Evolutionary conservation across 768 basidiomycete genomes (phyloP).

Genomic region (Steccherinum ochraceum): DNA sequence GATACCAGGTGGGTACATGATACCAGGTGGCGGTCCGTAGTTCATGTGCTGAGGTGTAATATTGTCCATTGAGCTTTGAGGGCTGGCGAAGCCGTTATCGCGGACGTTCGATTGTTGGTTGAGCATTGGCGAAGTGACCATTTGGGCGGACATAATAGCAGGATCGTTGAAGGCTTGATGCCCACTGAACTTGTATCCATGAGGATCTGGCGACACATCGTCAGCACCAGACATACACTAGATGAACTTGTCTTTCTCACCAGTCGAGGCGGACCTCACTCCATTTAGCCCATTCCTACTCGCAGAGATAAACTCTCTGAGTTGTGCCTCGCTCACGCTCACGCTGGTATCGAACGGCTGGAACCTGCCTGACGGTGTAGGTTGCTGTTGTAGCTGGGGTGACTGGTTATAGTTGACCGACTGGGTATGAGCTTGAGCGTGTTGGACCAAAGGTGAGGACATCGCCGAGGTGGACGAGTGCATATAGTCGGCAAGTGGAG

Average conservation of each 20-base stretch:
- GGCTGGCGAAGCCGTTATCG: conserved; percentile 14
- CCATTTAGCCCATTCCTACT: conserved; percentile 51
- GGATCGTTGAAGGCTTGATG: conserved; percentile 61
- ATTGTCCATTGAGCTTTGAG: conserved; percentile 8
- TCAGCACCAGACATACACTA: conserved; percentile 12
- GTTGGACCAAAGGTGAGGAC: conserved; percentile 43
- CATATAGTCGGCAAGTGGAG: conserved; percentile 34
- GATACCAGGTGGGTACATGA: conserved; percentile 37
- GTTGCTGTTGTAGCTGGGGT: conserved; percentile 25
- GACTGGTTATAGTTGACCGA: conserved; percentile 14
- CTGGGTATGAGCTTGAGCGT: conserved; percentile 35
- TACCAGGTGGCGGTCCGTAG: conserved; percentile 61
- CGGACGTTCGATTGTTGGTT: conserved; percentile 11
- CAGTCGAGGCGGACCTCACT: conserved; percentile 31
- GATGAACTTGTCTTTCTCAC: conserved; percentile 33
- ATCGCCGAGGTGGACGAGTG: conserved; percentile 27
- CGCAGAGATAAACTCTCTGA: conserved; percentile 69
- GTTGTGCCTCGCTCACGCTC: conserved; percentile 66
- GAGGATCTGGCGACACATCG: conserved; percentile 23
- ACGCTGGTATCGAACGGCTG: conserved; percentile 45
- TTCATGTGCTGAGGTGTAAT: conserved; percentile 11
- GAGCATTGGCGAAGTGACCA: conserved; percentile 34
- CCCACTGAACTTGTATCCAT: conserved; percentile 27
- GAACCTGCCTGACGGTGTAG: conserved; percentile 34
- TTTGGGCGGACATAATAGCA: conserved; percentile 74